Conservation (phyloP, 495 filamentous ascomycete genomes). For the Podospora conica region DNA sequence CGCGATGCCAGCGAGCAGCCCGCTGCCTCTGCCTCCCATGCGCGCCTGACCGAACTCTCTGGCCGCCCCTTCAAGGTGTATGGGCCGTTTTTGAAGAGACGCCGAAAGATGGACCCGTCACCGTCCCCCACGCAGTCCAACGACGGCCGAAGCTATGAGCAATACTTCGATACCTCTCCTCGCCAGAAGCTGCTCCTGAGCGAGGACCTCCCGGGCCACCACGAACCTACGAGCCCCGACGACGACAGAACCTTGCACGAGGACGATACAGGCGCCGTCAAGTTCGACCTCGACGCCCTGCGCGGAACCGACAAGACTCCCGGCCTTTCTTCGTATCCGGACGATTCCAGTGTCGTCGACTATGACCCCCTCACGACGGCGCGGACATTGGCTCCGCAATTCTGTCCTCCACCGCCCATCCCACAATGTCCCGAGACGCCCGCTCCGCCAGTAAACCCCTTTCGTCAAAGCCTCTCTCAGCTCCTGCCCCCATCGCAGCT, state of each 20-base stretch:
- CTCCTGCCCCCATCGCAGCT: conserved; percentile 40
- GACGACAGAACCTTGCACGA: conserved; percentile 24
- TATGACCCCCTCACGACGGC: conserved; percentile 13
- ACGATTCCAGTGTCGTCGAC: conserved; percentile 23
- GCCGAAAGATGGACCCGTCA: conserved; percentile 26
- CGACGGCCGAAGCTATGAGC: conserved; percentile 39
- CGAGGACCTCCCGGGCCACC: neutral
- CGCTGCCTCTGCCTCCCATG: neutral
- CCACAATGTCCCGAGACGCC: conserved; percentile 38
- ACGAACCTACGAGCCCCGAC: conserved; percentile 11
- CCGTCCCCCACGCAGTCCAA: conserved; percentile 41
- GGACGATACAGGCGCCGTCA: conserved; percentile 34
- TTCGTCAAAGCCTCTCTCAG: conserved; percentile 30
- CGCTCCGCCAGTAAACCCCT: conserved; percentile 34
- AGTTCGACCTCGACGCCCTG: conserved; percentile 23
- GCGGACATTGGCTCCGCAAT: conserved; percentile 10
- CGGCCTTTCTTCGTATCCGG: conserved; percentile 7
- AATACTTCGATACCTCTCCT: conserved; percentile 18
- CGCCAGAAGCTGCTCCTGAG: neutral
- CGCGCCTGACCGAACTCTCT: conserved; percentile 3
- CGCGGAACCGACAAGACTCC: conserved; percentile 4
- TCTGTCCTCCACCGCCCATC: conserved; percentile 4
- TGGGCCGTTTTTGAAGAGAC: neutral
- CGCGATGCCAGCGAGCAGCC: neutral
- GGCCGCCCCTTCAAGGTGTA: conserved; percentile 1